Evolutionary conservation across 2,329 filamentous ascomycete genomes (phyloP), one percentile per base, ranked within the genome.

Genomic region (Septoria petroselini): DNA sequence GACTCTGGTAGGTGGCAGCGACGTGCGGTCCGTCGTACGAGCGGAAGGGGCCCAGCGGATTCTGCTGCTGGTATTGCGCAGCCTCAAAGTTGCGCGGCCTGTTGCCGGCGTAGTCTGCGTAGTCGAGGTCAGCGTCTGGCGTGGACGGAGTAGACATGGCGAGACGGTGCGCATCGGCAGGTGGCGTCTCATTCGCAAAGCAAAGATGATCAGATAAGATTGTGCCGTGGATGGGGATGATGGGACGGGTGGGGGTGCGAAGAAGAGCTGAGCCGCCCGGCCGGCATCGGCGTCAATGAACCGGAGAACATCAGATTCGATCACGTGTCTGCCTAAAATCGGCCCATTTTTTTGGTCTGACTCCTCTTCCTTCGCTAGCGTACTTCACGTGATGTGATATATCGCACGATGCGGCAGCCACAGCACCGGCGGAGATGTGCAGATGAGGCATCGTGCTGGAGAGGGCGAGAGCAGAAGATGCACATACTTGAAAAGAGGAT

Each of bases 191-290:
- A 53, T 54, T 48, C 39, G 51, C 52, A 50, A 21, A 27, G 18
- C 12, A 31, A 30, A 60, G 57, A 60, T 60, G 55, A 61, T 61
- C 59, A 57, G 58, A 61, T 61, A 52, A 61, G 59, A 61, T 61
- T 53, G 39, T 52, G 45, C 45, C 12, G 30, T 15, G 39, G 17
- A 42, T 30, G 49, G 49, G 39, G 52, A 19, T 33, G 21, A 21
- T 21, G 31, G 6, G 31, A n/a, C n/a, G 29, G 30, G 30, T 14
- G 30, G 17, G 12, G n/a, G 17, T 11, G 17, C n/a, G 41, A 15
- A 17, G 29, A 21, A 21, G 21, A 45, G 29, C 18, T n/a, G 30
- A n/a, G n/a, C n/a, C n/a, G n/a, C n/a, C n/a, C 15, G 7, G 39
- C 38, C 46, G 46, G 46, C 46, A 41, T 48, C 46, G 46, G 46